Base-by-base conservation (phyloP, 148 eudicot species). In the Limonium bicolor region DNA sequence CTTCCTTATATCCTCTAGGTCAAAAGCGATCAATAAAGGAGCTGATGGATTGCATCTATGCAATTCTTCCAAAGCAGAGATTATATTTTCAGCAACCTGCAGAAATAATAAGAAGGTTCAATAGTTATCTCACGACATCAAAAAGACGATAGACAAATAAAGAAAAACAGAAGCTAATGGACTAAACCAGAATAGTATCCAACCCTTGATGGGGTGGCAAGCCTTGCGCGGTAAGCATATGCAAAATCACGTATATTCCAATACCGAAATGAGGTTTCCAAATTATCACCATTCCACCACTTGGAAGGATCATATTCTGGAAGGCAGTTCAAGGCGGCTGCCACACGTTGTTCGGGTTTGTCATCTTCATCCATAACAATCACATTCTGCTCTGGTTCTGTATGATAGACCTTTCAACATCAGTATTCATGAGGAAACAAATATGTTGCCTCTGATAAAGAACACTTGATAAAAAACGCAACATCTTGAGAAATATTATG, bases 211-310 rank as follows among this genome's bases (percentile, higher is more conserved):
- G 99, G 99, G 51, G 88, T 81, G 18, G 74, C 62, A 54, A 92
- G 66, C 66, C 48, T 68, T 18, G 88, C 57, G 60, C 76, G 68
- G 63, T 92, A 92, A 66, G 95, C 95, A 48, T 75, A 51, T 36
- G 95, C 82, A 67, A 66, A 92, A 73, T 92, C 95, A 54, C 95
- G 82, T 51, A 92, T 92, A 49, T 73, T 92, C 99, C 99, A 92
- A 52, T 85, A 92, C 39, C 68, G 75, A 62, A 92, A 92, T 13
- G 75, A 46, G 37, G 66, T 48, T 43, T 36, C 53, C 54, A 65
- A 23, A n/a, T n/a, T n/a, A 59, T 77, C 77, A 36, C 45, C 69
- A 48, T 44, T 66, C 77, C 73, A 78, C 33, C 54, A 45, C 50
- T 61, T 51, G 54, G 78, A 51, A 43, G 92, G 73, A 62, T 88